These are phyloP conservation scores for Elsinoe perseae DNA, from an alignment of 2,329 filamentous ascomycete genomes.

Conservation along the genomic window DNA sequence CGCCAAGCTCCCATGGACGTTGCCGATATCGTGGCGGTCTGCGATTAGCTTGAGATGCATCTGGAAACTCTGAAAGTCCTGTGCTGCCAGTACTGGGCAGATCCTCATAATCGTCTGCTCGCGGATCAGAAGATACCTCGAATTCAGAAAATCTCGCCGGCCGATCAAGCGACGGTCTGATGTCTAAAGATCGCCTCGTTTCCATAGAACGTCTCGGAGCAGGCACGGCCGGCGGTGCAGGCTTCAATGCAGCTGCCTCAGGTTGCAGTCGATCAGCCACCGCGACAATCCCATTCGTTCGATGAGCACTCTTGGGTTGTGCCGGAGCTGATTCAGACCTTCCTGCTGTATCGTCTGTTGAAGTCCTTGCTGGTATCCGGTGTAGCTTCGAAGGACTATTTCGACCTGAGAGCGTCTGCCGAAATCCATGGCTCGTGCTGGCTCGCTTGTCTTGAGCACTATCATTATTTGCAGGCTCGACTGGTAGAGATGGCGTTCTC, in stretches of 20 bases:
- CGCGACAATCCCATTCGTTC: constrained; percentile 6
- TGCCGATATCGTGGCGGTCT: constrained; percentile 68
- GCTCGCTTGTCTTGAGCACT: constrained; percentile 4
- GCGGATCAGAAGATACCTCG: not conserved
- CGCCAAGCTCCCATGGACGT: constrained; percentile 66
- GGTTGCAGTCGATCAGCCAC: constrained; percentile 23
- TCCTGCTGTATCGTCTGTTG: constrained; percentile 11
- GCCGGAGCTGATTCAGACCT: not conserved
- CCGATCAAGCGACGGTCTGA: constrained; percentile 8
- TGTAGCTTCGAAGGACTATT: constrained; percentile 23
- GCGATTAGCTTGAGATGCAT: constrained; percentile 75
- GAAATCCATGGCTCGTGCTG: not conserved
- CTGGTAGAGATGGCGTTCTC: constrained; percentile 8
- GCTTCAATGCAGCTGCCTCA: constrained; percentile 16
- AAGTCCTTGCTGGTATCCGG: constrained; percentile 17
- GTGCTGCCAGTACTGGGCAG: constrained; percentile 15
- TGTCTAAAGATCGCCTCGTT: constrained; percentile 15
- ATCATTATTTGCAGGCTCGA: not conserved
- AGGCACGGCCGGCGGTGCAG: constrained; percentile 27
- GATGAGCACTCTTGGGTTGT: not conserved
- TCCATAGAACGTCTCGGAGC: constrained; percentile 27
- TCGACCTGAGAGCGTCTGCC: constrained; percentile 25
- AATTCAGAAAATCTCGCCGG: not conserved
- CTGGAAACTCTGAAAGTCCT: constrained; percentile 57
- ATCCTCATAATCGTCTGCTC: constrained; percentile 19